phyloP scores from a whole-genome alignment of 2,329 filamentous ascomycete genomes.

The Penicillium sp. region DNA sequence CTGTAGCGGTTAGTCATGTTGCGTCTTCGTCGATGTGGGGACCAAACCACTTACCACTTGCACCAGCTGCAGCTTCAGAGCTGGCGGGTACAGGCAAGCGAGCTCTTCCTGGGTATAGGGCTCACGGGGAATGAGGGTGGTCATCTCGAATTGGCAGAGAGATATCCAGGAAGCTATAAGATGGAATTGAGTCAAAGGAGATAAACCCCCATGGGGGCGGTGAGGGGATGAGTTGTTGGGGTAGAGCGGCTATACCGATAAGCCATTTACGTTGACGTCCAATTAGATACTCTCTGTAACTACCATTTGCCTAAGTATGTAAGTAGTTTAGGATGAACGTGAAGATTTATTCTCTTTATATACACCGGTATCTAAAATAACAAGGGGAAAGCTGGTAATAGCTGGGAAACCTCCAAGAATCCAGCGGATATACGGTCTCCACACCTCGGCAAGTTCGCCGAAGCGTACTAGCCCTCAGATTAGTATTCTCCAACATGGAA shows the following conservation, averaged over 20 bases:
- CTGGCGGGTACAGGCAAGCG: constrained; percentile 65
- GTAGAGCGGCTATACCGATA: not conserved
- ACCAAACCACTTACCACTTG: constrained; percentile 55
- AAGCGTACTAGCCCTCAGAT: not conserved
- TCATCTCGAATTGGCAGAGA: constrained; percentile 49
- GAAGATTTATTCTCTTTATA: not conserved
- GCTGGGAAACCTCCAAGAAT: not conserved
- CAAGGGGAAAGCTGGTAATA: not conserved
- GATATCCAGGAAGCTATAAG: not conserved
- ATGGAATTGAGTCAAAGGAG: constrained; percentile 6
- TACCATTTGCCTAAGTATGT: not conserved
- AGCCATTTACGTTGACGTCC: not conserved
- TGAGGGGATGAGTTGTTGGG: constrained; percentile 12
- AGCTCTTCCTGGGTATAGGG: constrained; percentile 78
- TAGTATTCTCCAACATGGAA: not conserved
- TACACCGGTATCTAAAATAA: not conserved
- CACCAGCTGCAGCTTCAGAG: constrained; percentile 75
- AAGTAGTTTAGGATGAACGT: not conserved
- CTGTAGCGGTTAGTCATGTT: constrained; percentile 23
- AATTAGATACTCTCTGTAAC: not conserved
- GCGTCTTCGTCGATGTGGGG: not conserved
- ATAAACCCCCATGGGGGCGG: constrained; percentile 11
- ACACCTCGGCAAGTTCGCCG: constrained; percentile 4
- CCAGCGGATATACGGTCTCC: not conserved
- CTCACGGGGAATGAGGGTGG: constrained; percentile 62